Base-by-base conservation (phyloP, 371 early-diverging fungal genomes). In the Capniomyces stellatus region DNA sequence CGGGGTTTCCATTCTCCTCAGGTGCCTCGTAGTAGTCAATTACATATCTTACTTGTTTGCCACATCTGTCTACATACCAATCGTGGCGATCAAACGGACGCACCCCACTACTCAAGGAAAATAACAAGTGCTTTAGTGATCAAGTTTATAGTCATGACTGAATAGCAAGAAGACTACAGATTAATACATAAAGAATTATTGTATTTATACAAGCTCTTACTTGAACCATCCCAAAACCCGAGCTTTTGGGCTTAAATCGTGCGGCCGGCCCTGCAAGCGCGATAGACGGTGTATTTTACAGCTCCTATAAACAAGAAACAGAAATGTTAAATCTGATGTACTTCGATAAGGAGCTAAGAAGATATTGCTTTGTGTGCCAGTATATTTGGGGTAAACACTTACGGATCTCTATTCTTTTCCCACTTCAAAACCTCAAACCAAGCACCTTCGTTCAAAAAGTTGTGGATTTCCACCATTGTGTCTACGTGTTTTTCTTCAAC, bases 51-150 rank as follows among this genome's bases (percentile, higher is more conserved):
- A 93, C 87, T 43, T 82, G 75, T 64, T 80, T 82, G 3, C 98
- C 98, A 62, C 94, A 92, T 21, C 98, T 76, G 64, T 94, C 91
- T 3, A 97, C 83, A 10, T 79, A 81, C 98, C 98, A 97, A 72
- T 97, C 98, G 63, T 97, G 98, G 19, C 98, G 82, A 61, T 97
- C 98, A 69, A 97, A 97, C 0, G 98, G 96, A 78, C 83, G 56
- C 41, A 78, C 63, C 6, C 75, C 74, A 56, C 77, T 78, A 72
- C 79, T 81, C 64, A 83, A 75, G 69, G 19, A 40, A 13, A 40
- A 40, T 19, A 40, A 40, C 13, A 87, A 87, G 2, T 85, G 84
- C 46, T 69, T 70, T 19, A 77, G 76, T 0, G 79, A 69, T 54
- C 79, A 77, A 64, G 19, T 23, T 12, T 51, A 28, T 21, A 10